phyloP scores from a whole-genome alignment of 768 basidiomycete species.

The Lentinula boryana region DNA sequence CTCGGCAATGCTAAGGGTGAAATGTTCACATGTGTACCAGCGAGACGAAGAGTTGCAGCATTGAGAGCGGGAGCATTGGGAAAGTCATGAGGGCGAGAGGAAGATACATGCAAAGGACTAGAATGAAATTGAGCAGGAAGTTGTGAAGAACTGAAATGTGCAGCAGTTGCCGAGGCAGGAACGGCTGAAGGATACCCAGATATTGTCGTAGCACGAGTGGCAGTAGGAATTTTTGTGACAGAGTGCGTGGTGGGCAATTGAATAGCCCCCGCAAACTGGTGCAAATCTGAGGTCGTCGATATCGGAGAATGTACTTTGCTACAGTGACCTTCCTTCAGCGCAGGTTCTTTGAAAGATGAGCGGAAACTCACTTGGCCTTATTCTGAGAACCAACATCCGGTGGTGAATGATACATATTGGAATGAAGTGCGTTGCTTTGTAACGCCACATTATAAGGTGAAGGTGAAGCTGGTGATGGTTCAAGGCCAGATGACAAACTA shows the following conservation, averaged over 20 bases:
- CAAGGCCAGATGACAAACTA: neutral
- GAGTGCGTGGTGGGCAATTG: neutral
- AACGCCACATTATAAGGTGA: neutral
- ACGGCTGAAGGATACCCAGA: neutral
- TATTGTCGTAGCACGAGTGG: neutral
- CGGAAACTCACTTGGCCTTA: neutral
- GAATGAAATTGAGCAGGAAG: conserved; percentile 8
- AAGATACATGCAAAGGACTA: conserved; percentile 8
- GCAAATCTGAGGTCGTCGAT: neutral
- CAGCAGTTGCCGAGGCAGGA: conserved; percentile 2
- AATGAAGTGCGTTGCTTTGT: conserved; percentile 6
- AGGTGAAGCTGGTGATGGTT: neutral
- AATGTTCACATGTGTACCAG: conserved; percentile 77
- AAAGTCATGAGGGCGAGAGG: conserved; percentile 15
- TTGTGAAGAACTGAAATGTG: neutral
- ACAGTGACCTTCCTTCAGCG: neutral
- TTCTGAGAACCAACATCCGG: neutral
- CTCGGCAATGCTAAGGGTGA: conserved; percentile 85
- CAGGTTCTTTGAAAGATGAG: neutral
- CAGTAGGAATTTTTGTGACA: neutral
- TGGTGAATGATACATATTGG: neutral
- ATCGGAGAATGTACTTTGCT: neutral
- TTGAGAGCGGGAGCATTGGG: conserved; percentile 52
- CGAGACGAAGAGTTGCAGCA: conserved; percentile 81
- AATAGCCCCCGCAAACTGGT: neutral